Base-by-base conservation (phyloP, 352 stramenopile species). In the Phytophthora multivora region DNA sequence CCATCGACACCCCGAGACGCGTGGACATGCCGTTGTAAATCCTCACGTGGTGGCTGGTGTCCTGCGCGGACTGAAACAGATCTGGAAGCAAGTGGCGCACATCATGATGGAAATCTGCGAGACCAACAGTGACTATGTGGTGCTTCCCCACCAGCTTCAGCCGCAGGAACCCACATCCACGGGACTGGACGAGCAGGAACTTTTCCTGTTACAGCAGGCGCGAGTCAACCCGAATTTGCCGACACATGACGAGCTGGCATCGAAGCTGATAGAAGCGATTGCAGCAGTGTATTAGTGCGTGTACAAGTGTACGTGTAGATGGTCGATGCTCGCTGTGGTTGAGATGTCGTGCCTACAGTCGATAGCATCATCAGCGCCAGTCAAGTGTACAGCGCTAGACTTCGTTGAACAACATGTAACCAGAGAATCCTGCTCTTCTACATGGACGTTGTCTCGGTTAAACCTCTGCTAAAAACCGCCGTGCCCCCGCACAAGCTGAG, bases 221-320 rank as follows among this genome's bases (percentile, higher is more conserved):
- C 75, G 79, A 54, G 50, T 67, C 3, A 77, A 84, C 4, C 51
- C 62, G 7, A 72, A 80, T 45, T 59, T 89, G 18, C 80, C 78
- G 11, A 79, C 55, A 9, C 79, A 89, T 41, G 82, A 91, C 53
- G 82, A 91, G 48, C 60, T 91, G 4, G 63, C 79, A 5, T 87
- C 79, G 7, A 75, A 55, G 23, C 45, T 89, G 49, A 74, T 91
- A 48, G 73, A 75, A 30, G 57, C 77, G 5, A 82, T 88, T 46
- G 67, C 69, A 5, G 56, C 71, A 1, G 58, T 71, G 19, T 88
- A 81, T 52, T 80, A 18, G 16, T 9, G 12, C 26, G 3, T 8
- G 26, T 31, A 31, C n/a, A n/a, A n/a, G n/a, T n/a, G 21, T 23
- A 23, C 21, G 4, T 23, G 21, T 23, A 23, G 21, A 4, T 23